Evolutionary conservation across 2,329 filamentous ascomycete species (phyloP), one percentile per base, ranked within the genome.

Genomic region (Stemphylium lycopersici): DNA sequence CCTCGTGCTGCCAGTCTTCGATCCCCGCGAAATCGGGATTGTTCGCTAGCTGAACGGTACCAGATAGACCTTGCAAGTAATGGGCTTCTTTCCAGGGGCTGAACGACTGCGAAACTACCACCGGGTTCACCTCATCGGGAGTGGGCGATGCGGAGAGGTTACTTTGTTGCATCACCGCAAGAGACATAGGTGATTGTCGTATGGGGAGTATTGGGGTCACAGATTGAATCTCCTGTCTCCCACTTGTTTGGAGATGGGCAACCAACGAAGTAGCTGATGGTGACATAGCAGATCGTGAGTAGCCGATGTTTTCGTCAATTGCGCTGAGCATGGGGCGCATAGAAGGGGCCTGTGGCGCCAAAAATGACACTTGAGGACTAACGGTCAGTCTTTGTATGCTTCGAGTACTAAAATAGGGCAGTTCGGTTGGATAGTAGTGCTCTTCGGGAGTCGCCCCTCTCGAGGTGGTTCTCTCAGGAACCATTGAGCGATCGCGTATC

Each of bases 381-480:
- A 32, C 16, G 4, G 31, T 15, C 13, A 46, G 24, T 10, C 34
- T 33, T 13, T 51, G 48, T 4, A 46, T 36, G 2, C 22, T 8
- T 2, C 50, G 52, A 11, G 52, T 47, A 5, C 20, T 16, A 20
- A 55, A 58, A 20, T 58, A 56, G 18, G 53, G 55, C 16, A 45
- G 29, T 4, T 29, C 15, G 3, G n/a, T 36, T 13, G n/a, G 31
- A 18, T 45, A 32, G 3, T 42, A 36, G 12, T 38, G 49, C 8
- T 41, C 13, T 6, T 61, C 55, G 16, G 59, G 56, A n/a, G 55
- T 55, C 20, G 54, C 46, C 4, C 51, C 52, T 36, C 49, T 56
- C 22, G 48, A 52, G 24, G 52, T 8, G 3, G 38, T 50, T 6
- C 47, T 2, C 8, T 57, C 56, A 6, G 55, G 52, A 8, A 39